Percentiles rank a stretch among this genome's conserved stretches.
These are phyloP conservation scores for Dryadomyces quercivorus DNA, from an alignment of 2,329 filamentous ascomycete species.

Conservation along the genomic window DNA sequence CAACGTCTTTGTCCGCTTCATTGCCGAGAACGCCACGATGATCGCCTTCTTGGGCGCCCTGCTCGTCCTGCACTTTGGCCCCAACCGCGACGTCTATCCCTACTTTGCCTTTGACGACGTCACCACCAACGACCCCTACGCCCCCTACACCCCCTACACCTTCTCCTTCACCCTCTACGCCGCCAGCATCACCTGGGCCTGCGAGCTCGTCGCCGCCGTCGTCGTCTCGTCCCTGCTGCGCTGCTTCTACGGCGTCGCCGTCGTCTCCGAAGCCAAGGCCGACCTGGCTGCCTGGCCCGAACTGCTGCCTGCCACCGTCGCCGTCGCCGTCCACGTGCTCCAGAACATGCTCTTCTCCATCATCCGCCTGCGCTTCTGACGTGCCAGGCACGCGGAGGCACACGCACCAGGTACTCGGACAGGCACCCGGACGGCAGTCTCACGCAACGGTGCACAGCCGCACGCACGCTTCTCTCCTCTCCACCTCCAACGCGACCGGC, in stretches of 20 bases:
- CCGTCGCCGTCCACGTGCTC: conserved; percentile 54
- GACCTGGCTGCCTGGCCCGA: conserved; percentile 57
- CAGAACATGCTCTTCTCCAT: conserved; percentile 65
- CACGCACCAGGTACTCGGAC: too few species aligned
- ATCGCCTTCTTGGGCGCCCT: conserved; percentile 54
- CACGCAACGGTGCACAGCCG: too few species aligned
- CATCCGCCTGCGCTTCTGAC: conserved; percentile 47
- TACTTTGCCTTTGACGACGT: conserved; percentile 53
- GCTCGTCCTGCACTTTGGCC: conserved; percentile 52
- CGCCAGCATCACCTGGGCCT: conserved; percentile 52
- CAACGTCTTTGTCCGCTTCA: conserved; percentile 54
- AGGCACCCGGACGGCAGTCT: too few species aligned
- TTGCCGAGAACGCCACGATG: conserved; percentile 58
- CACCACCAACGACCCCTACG: conserved; percentile 18
- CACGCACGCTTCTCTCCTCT: too few species aligned
- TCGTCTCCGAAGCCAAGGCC: conserved; percentile 50
- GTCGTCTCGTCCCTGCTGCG: conserved; percentile 46
- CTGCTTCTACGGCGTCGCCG: conserved; percentile 46
- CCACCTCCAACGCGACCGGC: too few species aligned
- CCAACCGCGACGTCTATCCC: conserved; percentile 56
- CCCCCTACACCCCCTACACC: conserved; percentile 33
- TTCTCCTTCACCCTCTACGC: conserved; percentile 52
- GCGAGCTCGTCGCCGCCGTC: conserved; percentile 50
- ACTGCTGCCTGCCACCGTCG: conserved; percentile 51
- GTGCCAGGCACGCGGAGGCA: background rate